Base-by-base conservation (phyloP, 768 basidiomycete species). In the Collybia nuda region DNA sequence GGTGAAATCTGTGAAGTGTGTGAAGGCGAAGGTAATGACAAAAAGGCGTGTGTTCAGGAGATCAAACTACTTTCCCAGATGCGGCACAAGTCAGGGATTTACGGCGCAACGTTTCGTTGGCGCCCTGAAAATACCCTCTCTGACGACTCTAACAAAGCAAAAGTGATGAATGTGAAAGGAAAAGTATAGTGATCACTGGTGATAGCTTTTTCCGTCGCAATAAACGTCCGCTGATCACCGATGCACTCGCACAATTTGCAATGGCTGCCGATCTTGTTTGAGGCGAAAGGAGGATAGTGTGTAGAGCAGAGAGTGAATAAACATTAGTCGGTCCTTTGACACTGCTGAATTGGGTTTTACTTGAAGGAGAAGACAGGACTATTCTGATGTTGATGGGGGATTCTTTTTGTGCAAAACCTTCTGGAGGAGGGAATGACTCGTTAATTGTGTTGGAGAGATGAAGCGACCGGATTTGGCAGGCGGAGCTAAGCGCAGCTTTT, bases 391-490 rank as follows among this genome's bases (percentile, higher is more conserved):
- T 44, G 48, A 55, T 50, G 45, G 28, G 41, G 54, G 35, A 12
- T 47, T 52, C 48, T 48, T 58, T 56, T 61, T 58, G 59, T 60
- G 52, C 50, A 37, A 44, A 41, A 44, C 54, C 51, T 55, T 49
- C 43, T 2, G 38, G 11, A 18, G 48, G 38, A 18, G 21, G 38
- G 21, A 53, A 55, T 6, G 35, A 21, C 52, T 42, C 44, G 40
- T 36, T 50, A 55, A 56, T 62, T 57, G 58, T 60, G 49, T 56
- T 57, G 39, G 45, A 26, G 53, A 47, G 36, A 50, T 54, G 52
- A 54, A 52, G 47, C 14, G 24, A 14, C 58, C 50, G n/a, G 37
- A 52, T 48, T 46, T 38, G 61, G 58, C 51, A 59, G 52, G 44
- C 49, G 53, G 52, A 54, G 44, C 49, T 56, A 56, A 57, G 46